Evolutionary conservation across 176 grass and related monocot species (phyloP).

Genomic region (Microstegium vimineum): DNA sequence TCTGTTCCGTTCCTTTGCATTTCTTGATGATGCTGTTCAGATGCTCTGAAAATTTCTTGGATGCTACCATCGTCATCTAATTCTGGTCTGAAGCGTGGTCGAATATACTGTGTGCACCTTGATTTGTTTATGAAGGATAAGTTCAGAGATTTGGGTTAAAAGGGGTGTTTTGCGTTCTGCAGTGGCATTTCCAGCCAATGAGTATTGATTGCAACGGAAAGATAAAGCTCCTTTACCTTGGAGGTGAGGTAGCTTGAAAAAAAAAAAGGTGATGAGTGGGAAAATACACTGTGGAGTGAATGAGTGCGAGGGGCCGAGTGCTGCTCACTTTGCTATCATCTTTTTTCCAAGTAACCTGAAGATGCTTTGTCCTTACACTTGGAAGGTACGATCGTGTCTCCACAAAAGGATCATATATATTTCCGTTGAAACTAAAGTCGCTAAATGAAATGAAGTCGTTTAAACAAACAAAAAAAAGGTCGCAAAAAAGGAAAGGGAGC

Average conservation of each 20-base stretch:
- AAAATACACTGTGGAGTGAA: background rate
- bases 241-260: background rate
- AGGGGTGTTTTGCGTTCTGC: background rate
- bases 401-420: background rate
- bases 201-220: background rate
- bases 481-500: too few relatives aligned
- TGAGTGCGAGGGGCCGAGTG: background rate
- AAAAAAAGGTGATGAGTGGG: background rate
- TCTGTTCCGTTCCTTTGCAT: slow-evolving; percentile 12
- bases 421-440: background rate
- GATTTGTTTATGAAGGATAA: background rate
- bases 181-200: background rate
- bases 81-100: background rate
- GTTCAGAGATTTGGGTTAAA: too few relatives aligned
- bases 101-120: background rate
- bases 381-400: background rate
- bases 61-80: background rate
- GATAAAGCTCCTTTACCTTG: background rate
- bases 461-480: too few relatives aligned
- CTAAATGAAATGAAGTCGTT: background rate
- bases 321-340: background rate
- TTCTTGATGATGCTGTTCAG: background rate
- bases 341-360: background rate
- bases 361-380: slow-evolving; percentile 17
- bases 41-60: background rate